These are phyloP conservation scores for Alternaria brassicicola DNA, from an alignment of 2,329 filamentous ascomycete species.

Conservation along the genomic window DNA sequence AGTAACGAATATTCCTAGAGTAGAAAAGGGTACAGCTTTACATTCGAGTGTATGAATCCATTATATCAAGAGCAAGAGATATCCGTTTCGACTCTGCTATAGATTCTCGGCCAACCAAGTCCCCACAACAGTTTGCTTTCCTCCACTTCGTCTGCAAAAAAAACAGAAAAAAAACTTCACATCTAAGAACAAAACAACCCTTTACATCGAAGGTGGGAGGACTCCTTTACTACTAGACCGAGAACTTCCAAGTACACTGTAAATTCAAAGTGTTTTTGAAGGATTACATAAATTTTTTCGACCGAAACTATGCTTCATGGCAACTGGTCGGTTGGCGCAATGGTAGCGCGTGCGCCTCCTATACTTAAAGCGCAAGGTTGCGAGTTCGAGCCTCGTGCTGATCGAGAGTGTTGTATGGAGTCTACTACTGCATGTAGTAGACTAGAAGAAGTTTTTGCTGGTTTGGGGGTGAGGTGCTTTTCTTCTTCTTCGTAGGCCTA, in stretches of 20 bases:
- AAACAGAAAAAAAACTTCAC: too few species aligned
- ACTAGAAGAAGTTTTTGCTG: background rate
- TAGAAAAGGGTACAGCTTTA: background rate
- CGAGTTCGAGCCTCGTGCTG: slow-evolving; percentile 47
- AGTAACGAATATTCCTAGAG: background rate
- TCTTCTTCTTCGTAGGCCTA: background rate
- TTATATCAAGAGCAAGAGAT: background rate
- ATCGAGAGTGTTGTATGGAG: slow-evolving; percentile 19
- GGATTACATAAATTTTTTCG: background rate
- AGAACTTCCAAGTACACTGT: background rate
- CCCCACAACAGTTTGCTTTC: background rate
- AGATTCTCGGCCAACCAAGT: background rate
- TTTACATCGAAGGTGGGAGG: background rate
- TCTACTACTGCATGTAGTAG: background rate
- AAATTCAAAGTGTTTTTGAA: too few species aligned
- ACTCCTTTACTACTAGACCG: background rate
- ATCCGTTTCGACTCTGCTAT: background rate
- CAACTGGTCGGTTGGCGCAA: slow-evolving; percentile 45
- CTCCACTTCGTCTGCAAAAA: background rate
- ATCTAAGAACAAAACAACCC: background rate
- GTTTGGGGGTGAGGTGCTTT: background rate
- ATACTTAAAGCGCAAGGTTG: slow-evolving; percentile 49
- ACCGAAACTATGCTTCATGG: slow-evolving; percentile 1
- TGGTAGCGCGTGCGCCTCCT: slow-evolving; percentile 50
- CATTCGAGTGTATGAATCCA: background rate